Percentiles rank a stretch among this genome's conserved stretches.
Conservation (phyloP, 1,139 yeast species). For the Hansenula sp. region DNA sequence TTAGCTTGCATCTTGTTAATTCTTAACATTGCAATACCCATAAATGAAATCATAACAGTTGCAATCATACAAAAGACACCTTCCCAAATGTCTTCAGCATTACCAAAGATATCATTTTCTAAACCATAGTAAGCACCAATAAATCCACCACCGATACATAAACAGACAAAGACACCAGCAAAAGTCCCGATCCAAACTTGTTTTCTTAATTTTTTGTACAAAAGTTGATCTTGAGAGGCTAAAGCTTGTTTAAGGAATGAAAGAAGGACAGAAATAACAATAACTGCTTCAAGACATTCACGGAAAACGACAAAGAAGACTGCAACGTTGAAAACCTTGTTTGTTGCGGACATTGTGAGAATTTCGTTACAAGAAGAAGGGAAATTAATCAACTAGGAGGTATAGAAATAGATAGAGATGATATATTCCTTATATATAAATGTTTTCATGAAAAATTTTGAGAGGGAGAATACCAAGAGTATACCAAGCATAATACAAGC, state of each 20-base stretch:
- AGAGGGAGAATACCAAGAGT: no score
- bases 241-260: conserved; percentile 65
- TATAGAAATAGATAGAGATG: neutral
- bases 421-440: neutral
- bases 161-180: conserved; percentile 63
- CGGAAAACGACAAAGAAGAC: conserved; percentile 80
- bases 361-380: no score
- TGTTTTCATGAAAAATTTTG: no score
- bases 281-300: conserved; percentile 81
- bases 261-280: conserved; percentile 73
- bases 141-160: conserved; percentile 66
- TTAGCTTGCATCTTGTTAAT: conserved; percentile 78
- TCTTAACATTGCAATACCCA: conserved; percentile 81
- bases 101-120: conserved; percentile 74
- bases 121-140: conserved; percentile 65
- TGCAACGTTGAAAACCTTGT: conserved; percentile 31
- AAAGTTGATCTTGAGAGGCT: conserved; percentile 24
- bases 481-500: neutral
- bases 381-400: neutral
- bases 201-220: conserved; percentile 37
- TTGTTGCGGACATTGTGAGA: conserved; percentile 5
- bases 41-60: conserved; percentile 68
- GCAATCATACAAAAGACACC: conserved; percentile 77
- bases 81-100: conserved; percentile 84
- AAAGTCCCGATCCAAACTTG: conserved; percentile 85